Percentiles rank a stretch among this genome's conserved stretches.
phyloP scores from a whole-genome alignment of 108 stramenopile species.

The Pseudonitzschia pungens region DNA sequence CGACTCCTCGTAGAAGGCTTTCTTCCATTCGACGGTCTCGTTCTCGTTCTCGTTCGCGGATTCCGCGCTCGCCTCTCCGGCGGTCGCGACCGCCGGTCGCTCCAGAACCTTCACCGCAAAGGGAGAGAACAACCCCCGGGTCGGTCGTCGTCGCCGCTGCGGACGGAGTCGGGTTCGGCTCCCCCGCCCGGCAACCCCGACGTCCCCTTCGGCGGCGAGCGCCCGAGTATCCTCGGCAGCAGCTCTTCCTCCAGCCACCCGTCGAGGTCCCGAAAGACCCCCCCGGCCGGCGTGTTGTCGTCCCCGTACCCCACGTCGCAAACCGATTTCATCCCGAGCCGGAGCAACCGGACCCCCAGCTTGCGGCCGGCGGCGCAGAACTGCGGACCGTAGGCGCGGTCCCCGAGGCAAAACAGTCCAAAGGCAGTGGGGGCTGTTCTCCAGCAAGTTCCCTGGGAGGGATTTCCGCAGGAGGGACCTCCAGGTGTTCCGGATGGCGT shows the following conservation, averaged over 20 bases:
- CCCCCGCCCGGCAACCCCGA: too few species aligned
- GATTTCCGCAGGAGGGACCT: conserved; percentile 60
- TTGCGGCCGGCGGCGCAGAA: conserved; percentile 87
- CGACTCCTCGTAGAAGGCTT: conserved; percentile 26
- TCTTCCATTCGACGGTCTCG: conserved; percentile 48
- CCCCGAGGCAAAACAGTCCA: conserved; percentile 78
- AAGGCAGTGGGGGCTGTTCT: conserved; percentile 34
- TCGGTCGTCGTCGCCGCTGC: too few species aligned
- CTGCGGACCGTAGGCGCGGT: conserved; percentile 83
- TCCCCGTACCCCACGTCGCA: conserved; percentile 84
- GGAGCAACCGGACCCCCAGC: conserved; percentile 72
- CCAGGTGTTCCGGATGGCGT: conserved; percentile 73
- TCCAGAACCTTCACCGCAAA: background rate
- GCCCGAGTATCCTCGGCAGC: conserved; percentile 19
- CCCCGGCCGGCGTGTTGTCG: conserved; percentile 77
- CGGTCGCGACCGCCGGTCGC: background rate
- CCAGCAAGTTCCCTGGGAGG: conserved; percentile 41
- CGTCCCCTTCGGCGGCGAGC: too few species aligned
- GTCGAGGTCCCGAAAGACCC: conserved; percentile 83
- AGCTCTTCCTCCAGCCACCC: conserved; percentile 52
- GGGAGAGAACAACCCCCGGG: background rate
- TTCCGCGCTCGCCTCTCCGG: background rate
- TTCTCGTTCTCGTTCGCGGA: background rate
- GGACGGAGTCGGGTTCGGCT: too few species aligned
- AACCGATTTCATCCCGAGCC: conserved; percentile 58